phyloP scores from a whole-genome alignment of 73 alveolate species.

The Paraurostyla sp. region DNA sequence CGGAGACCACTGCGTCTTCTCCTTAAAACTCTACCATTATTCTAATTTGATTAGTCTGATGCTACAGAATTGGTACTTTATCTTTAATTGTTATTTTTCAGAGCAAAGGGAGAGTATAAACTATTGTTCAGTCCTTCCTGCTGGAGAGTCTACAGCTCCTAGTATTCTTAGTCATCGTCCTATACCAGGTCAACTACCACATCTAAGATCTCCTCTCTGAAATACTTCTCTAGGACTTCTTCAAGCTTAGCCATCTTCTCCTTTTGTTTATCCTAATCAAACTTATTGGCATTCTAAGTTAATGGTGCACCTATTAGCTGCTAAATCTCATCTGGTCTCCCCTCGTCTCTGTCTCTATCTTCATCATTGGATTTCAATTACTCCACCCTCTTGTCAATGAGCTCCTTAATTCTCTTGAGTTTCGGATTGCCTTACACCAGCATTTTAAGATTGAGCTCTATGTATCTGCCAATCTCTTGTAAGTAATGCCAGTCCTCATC shows the following conservation, averaged over 20 bases:
- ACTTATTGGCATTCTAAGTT: not conserved
- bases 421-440: not conserved
- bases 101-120: conserved; percentile 25
- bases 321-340: no score
- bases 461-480: not conserved
- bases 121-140: not conserved
- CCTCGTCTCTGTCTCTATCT: no score
- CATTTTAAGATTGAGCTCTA: conserved; percentile 33
- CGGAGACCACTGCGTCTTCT: conserved; percentile 46
- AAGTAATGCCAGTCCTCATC: not conserved
- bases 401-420: conserved; percentile 21
- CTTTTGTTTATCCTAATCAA: not conserved
- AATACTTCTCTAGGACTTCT: conserved; percentile 2
- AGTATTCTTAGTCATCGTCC: conserved; percentile 45
- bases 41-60: not conserved
- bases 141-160: not conserved
- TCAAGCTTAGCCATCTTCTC: not conserved
- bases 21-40: not conserved
- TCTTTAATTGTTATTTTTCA: not conserved
- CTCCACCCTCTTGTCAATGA: not conserved
- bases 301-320: not conserved
- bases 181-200: conserved; percentile 24
- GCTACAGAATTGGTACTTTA: not conserved
- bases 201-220: conserved; percentile 13
- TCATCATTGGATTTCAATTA: not conserved